These are phyloP conservation scores for Magnolia sinica DNA, from an alignment of 164 flowering plant species.

Conservation along the genomic window DNA sequence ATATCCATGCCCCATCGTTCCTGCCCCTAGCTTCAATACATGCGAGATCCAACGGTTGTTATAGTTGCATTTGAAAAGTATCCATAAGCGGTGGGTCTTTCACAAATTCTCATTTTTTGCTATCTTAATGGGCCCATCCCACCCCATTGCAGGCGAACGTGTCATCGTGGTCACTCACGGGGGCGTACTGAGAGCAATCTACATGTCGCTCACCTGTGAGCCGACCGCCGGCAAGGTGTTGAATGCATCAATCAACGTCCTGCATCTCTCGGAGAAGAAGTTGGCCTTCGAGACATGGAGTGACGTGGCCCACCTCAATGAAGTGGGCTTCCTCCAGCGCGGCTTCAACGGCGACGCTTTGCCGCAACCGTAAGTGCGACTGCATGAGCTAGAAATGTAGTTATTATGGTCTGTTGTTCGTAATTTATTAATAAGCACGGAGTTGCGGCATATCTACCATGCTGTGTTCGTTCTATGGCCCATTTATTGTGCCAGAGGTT, in stretches of 20 bases:
- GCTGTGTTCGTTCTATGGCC: not conserved
- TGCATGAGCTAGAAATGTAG: not conserved
- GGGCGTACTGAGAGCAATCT: conserved; percentile 26
- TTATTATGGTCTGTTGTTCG: not conserved
- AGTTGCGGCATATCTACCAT: not conserved
- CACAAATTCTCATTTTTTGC: not conserved
- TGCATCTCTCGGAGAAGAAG: conserved; percentile 24
- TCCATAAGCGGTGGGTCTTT: no score
- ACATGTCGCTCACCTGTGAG: conserved; percentile 23
- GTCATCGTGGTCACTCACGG: conserved; percentile 32
- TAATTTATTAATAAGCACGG: not conserved
- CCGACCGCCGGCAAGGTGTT: conserved; percentile 23
- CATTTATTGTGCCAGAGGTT: not conserved
- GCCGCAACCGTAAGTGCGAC: not conserved
- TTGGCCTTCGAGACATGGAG: conserved; percentile 30
- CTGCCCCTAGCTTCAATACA: no score
- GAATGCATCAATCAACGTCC: conserved; percentile 28
- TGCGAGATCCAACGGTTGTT: no score
- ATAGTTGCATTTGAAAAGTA: no score
- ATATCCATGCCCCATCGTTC: no score
- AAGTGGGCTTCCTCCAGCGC: conserved; percentile 29
- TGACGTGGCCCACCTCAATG: conserved; percentile 31
- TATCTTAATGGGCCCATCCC: not conserved
- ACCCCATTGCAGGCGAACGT: conserved; percentile 16
- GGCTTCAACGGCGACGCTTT: conserved; percentile 28